phyloP scores from a whole-genome alignment of 768 basidiomycete species.

The Mrakia frigida region DNA sequence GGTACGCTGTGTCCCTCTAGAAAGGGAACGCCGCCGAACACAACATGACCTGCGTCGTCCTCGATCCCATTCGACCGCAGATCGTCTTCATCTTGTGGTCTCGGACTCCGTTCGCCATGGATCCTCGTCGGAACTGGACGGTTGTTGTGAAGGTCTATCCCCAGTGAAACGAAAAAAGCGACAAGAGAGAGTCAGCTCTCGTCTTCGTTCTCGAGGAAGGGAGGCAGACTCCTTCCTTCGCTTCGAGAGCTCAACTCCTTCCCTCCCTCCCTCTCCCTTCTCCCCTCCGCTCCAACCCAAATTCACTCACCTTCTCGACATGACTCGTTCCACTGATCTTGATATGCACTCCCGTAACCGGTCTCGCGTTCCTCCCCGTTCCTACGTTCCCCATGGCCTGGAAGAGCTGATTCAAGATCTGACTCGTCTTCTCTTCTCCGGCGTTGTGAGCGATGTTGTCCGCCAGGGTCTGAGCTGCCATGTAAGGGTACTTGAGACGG shows the following conservation, averaged over 20 bases:
- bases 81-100: constrained; percentile 17
- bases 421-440: neutral
- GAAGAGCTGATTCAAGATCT: constrained; percentile 9
- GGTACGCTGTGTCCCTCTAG: neutral
- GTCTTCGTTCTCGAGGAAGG: neutral
- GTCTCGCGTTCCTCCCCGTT: constrained; percentile 21
- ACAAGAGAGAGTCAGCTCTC: too few species aligned
- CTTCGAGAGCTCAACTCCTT: neutral
- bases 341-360: constrained; percentile 28
- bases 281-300: neutral
- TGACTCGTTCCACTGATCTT: constrained; percentile 21
- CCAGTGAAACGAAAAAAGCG: neutral
- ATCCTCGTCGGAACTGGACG: constrained; percentile 14
- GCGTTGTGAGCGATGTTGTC: constrained; percentile 12
- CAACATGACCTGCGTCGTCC: constrained; percentile 26
- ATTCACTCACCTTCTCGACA: constrained; percentile 26
- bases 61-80: constrained; percentile 9
- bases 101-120: neutral
- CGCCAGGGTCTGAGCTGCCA: constrained; percentile 24
- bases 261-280: neutral
- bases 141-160: constrained; percentile 13
- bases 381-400: constrained; percentile 28
- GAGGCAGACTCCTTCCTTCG: neutral
- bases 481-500: constrained; percentile 32
- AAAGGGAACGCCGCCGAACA: constrained; percentile 28